Base-by-base conservation (phyloP, 2,329 filamentous ascomycete genomes). In the Trichophyton benhamiae region DNA sequence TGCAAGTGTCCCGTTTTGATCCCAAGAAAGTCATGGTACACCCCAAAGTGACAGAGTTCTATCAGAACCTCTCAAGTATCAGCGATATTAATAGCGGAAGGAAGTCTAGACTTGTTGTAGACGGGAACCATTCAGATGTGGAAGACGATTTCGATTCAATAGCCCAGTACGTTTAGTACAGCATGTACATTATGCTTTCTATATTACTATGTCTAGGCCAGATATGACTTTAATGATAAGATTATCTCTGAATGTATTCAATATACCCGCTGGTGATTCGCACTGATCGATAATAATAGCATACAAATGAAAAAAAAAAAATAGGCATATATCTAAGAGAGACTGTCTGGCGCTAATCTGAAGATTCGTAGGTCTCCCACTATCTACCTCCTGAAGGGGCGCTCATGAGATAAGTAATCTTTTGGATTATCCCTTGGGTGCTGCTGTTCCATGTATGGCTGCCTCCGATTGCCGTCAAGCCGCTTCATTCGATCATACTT, bases 21-120 rank as follows among this genome's bases (percentile, higher is more conserved):
- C 88, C 89, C 66, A 82, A 78, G 64, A 97, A 95, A 75, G 92
- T 99, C 27, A 91, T 96, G 85, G 94, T 95, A 2, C 94, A 99
- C 71, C 86, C 89, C 0, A 85, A 85, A 67, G 94, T 99, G 17
- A 80, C 89, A 4, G 80, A 80, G 1, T 99, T 99, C 71, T 99
- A 99, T 72, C 81, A 84, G 64, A 87, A 89, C 68, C 77, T 99
- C 41, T 88, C 87, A 67, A 86, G 22, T 52, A 48, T 44, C 52
- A 48, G 25, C 53, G 17, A 30, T 44, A 58, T 58, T 8, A 44
- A 58, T 44, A 25, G 13, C 11, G 36, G 46, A 52, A 58, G 13
- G 3, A 44, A 58, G 17, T 6, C 55, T 4, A 58, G 42, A 13
- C 9, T 7, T 22, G 9, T 17, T 42, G n/a, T 7, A 27, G 41